Evolutionary conservation across 2,329 filamentous ascomycete genomes (phyloP), one percentile per base, ranked within the genome.

Genomic region (Trichoderma koningiopsis): DNA sequence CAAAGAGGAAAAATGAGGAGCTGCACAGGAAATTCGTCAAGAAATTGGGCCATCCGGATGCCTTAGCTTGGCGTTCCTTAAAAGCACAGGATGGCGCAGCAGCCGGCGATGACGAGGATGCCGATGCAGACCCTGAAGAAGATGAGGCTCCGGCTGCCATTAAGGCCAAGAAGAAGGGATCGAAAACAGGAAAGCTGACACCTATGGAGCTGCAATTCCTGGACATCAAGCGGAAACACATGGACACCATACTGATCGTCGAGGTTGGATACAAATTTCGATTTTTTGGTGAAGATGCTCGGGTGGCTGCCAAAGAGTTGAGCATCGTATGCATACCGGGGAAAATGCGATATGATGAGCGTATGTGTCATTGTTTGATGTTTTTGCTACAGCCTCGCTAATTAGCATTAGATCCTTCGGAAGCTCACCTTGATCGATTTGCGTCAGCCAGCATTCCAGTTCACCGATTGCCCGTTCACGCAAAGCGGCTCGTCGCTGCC

Each of bases 221-320:
- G 6, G 94, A 97, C 22, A 97, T 99, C 79, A 99, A 99, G 82
- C 87, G 89, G 70, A 92, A 95, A 74, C 90, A 98, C 77, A 86
- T 93, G 82, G 96, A 98, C 77, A 96, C 95, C 0, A 76, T 99
- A 24, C 85, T 99, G 66, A 92, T 98, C 14, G 90, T 98, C 64
- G 95, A 99, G 78, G 96, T 98, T 10, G 96, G 96, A 62, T 99
- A 99, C 82, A 99, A 99, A 78, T 99, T 97, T 81, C 90, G 92
- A 40, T 97, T 99, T 82, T 97, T 97, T 77, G 96, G 96, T 13
- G 95, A 98, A 76, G 96, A 99, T 82, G 96, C 96, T 10, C 88
- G 94, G 65, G 88, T 89, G 66, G 96, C 95, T 5, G 92, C 94
- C 14, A 97, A 95, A 79, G 93, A 95, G 78, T 84, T 99, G 60